Evolutionary conservation across 257 asterid species (phyloP), one percentile per base, ranked within the genome.

Genomic region (Solanum dulcamara): DNA sequence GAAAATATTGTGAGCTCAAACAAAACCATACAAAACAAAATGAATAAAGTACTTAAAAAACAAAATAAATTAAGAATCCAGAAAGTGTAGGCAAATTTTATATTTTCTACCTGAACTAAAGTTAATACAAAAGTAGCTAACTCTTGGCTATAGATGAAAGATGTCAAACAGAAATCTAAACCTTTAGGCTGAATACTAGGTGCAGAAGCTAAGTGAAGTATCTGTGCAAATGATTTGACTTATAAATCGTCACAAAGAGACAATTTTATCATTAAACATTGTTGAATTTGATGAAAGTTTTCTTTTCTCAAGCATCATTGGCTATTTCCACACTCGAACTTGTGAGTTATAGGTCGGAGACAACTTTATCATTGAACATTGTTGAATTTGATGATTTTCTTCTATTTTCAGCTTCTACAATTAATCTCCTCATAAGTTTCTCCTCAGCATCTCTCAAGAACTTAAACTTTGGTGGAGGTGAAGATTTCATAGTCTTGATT

Each of bases 401-500:
- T 68, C 83, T 86, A 20, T n/a, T 80, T 35, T 86, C 90, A 75
- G 83, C 14, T 71, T 30, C 88, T 50, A n/a, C 68, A 22, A 82
- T 60, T 40, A 44, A 57, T 32, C 85, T 87, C 62, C 84, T 86
- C 12, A 84, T 71, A 55, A 85, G 90, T 80, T 88, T 91, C 17
- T 86, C 86, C 80, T 89, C 92, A 5, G 90, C 92, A 64, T 88
- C 88, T 66, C 86, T 88, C 84, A 87, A 66, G 81, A 89, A 88
- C 85, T 89, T 84, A 83, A 91, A 91, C 79, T 85, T 89, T 24
- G 93, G 90, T 37, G 93, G 87, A 20, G 93, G 89, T 44, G 93
- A 88, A 74, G 67, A n/a, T 13, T 85, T 80, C 22, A 87, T 9
- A 85, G 77, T 86, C 38, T 85, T 89, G 75, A 92, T 88, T 74